Evolutionary conservation across 257 asterid species (phyloP).

Genomic region (Solanum neorickii): DNA sequence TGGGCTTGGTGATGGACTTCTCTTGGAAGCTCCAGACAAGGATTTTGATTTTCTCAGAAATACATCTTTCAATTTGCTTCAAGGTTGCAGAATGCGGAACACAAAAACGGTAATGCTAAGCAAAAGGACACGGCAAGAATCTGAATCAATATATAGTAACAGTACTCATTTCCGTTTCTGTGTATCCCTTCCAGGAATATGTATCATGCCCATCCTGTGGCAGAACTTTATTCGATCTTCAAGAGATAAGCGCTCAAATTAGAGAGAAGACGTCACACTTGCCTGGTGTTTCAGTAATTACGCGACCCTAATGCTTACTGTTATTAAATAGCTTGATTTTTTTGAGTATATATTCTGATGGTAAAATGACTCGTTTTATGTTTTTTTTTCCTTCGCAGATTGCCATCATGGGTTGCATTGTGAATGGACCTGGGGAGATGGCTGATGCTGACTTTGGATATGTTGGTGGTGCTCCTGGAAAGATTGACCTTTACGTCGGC

Average conservation of each 20-base stretch:
- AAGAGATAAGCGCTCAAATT: conserved; percentile 91
- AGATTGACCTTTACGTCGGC: conserved; percentile 95
- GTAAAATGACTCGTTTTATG: not conserved
- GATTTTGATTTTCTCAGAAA: conserved; percentile 78
- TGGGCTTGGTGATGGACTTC: conserved; percentile 94
- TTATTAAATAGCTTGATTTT: not conserved
- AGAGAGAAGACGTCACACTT: conserved; percentile 91
- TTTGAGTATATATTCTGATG: not conserved
- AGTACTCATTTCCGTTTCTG: not conserved
- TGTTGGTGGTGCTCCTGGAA: conserved; percentile 99
- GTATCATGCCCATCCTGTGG: conserved; percentile 99
- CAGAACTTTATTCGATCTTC: conserved; percentile 93
- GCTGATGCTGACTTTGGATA: conserved; percentile 99
- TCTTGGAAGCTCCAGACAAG: conserved; percentile 80
- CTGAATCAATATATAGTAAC: not conserved
- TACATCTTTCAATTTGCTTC: conserved; percentile 91
- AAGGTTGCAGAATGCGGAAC: conserved; percentile 98
- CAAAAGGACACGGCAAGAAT: not conserved
- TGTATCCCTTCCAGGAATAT: conserved; percentile 53
- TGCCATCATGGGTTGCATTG: conserved; percentile 99
- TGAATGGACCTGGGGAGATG: conserved; percentile 99
- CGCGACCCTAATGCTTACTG: not conserved
- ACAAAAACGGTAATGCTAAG: conserved; percentile 72
- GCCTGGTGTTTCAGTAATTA: conserved; percentile 95
- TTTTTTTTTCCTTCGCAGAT: conserved; percentile 35